phyloP scores from a whole-genome alignment of 768 basidiomycete species.

The Termitomyces titanicus region DNA sequence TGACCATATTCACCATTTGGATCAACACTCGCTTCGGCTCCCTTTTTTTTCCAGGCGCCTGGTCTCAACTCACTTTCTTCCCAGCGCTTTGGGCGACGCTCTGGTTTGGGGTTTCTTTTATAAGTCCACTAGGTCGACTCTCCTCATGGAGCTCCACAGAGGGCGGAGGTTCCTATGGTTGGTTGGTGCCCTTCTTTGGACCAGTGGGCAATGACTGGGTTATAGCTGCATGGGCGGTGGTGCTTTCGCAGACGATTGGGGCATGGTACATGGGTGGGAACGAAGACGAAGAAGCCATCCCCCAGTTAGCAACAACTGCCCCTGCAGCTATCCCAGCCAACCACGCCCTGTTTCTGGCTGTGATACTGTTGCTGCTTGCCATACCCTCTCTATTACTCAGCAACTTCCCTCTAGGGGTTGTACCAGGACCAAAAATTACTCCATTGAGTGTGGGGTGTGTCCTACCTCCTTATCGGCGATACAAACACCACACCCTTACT shows the following conservation, averaged over 20 bases:
- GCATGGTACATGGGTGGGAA: slow-evolving; percentile 53
- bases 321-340: slow-evolving; percentile 13
- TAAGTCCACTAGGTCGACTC: slow-evolving; percentile 69
- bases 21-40: slow-evolving; percentile 33
- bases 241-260: slow-evolving; percentile 51
- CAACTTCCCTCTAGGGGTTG: slow-evolving; percentile 36
- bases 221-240: slow-evolving; percentile 70
- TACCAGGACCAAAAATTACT: slow-evolving; percentile 37
- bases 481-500: slow-evolving; percentile 36
- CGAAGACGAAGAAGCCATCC: slow-evolving; percentile 15
- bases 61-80: slow-evolving; percentile 53
- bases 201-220: slow-evolving; percentile 68
- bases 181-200: slow-evolving; percentile 59
- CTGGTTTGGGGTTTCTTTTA: slow-evolving; percentile 51
- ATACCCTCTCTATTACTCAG: slow-evolving; percentile 53
- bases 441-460: slow-evolving; percentile 65
- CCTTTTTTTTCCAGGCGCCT: slow-evolving; percentile 27
- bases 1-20: slow-evolving; percentile 38
- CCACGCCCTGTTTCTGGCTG: slow-evolving; percentile 28
- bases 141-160: slow-evolving; percentile 66
- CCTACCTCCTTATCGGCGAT: slow-evolving; percentile 46
- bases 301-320: slow-evolving; percentile 9
- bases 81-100: slow-evolving; percentile 65
- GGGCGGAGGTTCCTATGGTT: slow-evolving; percentile 52
- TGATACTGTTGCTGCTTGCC: slow-evolving; percentile 40